Base-by-base conservation (phyloP, 345 rosid species). In the Dipteronia sinensis region DNA sequence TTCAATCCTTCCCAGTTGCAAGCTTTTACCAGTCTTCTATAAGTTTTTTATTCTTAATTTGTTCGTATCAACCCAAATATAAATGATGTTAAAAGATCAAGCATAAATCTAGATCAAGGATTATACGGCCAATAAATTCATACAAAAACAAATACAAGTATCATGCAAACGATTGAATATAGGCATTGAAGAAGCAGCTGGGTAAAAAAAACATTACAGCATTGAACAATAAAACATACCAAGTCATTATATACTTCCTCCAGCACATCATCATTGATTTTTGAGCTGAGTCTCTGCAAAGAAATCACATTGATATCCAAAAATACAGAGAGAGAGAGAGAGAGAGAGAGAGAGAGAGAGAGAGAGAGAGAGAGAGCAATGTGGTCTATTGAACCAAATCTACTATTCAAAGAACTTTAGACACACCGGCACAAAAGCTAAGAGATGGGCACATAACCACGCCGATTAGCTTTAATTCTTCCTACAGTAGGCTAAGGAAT, bases 191-290 rank as follows among this genome's bases (percentile, higher is more conserved):
- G 59, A 9, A 4, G 2, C 67, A 19, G 44, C 25, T 19, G 19
- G 7, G 23, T 27, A 56, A 19, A 0, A n/a, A 51, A 53, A 23
- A 20, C 42, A 25, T 29, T 63, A 46, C 40, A 8, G 78, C 22
- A 75, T 49, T 15, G 38, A 27, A 22, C 19, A 61, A n/a, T 34
- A 34, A 62, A 74, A 83, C 96, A 44, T 84, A 91, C 97, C 4
- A 90, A 77, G 72, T 85, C 86, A 61, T 85, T 87, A 67, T 91
- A 91, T 63, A 94, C 94, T 76, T 89, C 86, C 68, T 85, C 90
- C 88, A 91, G 75, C 17, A 80, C 88, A 23, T 93, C 92, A 19
- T 81, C 84, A 85, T 94, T 93, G 87, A 93, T 87, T 79, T 87
- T 83, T 29, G 88, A 86, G 74, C 92, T 80, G 75, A 93, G 79